Evolutionary conservation across 1,139 yeast species (phyloP).

Genomic region (Zygoascus hellenicus): DNA sequence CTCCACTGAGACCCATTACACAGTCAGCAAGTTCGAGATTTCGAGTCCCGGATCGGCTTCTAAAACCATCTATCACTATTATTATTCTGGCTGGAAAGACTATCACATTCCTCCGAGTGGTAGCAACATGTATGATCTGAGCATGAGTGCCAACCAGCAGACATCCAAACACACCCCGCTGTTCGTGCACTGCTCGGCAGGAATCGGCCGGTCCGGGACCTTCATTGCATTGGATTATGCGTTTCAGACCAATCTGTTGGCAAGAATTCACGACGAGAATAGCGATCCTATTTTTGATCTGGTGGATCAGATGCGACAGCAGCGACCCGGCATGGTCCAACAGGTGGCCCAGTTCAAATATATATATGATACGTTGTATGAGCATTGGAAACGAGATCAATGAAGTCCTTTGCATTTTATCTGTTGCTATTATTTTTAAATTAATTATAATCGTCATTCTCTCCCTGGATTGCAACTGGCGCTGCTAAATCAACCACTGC

Average conservation of each 20-base stretch:
- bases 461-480: too few species aligned
- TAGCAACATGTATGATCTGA: conserved; percentile 38
- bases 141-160: conserved; percentile 29
- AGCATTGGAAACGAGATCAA: background rate
- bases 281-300: conserved; percentile 30
- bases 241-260: conserved; percentile 20
- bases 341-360: conserved; percentile 51
- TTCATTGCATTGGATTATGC: conserved; percentile 63
- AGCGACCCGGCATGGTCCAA: conserved; percentile 66
- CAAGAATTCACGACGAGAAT: conserved; percentile 17
- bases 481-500: conserved; percentile 81
- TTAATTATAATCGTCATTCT: background rate
- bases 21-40: conserved; percentile 6
- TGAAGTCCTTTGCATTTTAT: too few species aligned
- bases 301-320: conserved; percentile 45
- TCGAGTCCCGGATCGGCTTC: background rate
- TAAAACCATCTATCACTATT: conserved; percentile 44
- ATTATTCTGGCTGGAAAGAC: conserved; percentile 56
- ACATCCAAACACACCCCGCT: conserved; percentile 35
- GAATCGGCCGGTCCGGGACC: conserved; percentile 81
- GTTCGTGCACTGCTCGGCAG: conserved; percentile 75
- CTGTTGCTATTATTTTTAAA: too few species aligned
- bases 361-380: conserved; percentile 37
- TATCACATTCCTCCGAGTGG: conserved; percentile 41
- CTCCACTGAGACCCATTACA: conserved; percentile 12